Percentiles rank a stretch among this genome's conserved stretches.
Evolutionary conservation across 2,329 filamentous ascomycete genomes (phyloP).

Genomic region (Arthrobotrys musiformis): DNA sequence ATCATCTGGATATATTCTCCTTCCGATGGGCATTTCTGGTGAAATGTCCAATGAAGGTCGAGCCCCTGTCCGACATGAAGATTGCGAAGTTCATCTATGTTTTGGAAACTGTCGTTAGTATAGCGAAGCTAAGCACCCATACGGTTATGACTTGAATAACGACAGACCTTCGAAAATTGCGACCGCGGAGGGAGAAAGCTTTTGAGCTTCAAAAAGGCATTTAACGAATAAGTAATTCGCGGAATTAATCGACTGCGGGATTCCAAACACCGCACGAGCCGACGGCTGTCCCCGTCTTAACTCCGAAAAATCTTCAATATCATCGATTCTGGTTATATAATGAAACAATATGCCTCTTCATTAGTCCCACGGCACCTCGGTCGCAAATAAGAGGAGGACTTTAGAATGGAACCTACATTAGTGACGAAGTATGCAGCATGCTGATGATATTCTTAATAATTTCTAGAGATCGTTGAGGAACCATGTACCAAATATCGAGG

Average conservation of each 20-base stretch:
- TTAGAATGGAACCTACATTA: background rate
- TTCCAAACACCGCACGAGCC: conserved; percentile 24
- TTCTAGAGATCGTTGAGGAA: conserved; percentile 1
- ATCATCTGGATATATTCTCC: conserved; percentile 34
- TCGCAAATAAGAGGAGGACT: background rate
- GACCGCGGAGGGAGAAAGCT: conserved; percentile 16
- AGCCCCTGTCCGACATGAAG: conserved; percentile 25
- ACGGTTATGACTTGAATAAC: too few relatives aligned
- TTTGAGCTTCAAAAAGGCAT: conserved; percentile 9
- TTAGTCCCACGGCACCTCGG: too few relatives aligned
- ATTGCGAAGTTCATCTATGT: conserved; percentile 24
- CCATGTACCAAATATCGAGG: conserved; percentile 30
- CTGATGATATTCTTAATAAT: conserved; percentile 10
- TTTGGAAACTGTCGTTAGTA: background rate
- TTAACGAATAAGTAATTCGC: conserved; percentile 35
- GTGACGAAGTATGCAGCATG: conserved; percentile 8
- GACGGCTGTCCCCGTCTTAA: conserved; percentile 17
- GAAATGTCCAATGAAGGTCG: conserved; percentile 38
- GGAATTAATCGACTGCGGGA: conserved; percentile 23
- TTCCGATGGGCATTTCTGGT: conserved; percentile 10
- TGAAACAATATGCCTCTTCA: too few relatives aligned
- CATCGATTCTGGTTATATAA: conserved; percentile 14
- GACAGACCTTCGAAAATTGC: conserved; percentile 16
- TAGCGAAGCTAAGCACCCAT: background rate
- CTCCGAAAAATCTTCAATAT: conserved; percentile 18